Percentiles rank a stretch among this genome's conserved stretches.
Conservation (phyloP, 2,329 filamentous ascomycete genomes). For the Hypoxylon sp. region DNA sequence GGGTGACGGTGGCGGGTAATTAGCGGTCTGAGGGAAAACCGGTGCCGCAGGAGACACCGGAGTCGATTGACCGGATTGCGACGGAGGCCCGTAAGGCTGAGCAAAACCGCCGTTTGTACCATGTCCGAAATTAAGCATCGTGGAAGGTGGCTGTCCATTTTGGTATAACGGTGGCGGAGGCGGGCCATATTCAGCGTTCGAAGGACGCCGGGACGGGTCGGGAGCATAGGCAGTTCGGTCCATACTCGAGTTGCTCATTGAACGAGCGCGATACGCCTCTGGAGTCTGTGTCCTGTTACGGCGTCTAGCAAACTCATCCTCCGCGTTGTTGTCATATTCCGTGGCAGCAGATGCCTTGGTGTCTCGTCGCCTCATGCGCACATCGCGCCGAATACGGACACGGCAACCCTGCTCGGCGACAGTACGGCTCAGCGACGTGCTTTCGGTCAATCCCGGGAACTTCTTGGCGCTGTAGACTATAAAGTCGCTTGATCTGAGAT, state of each 20-base stretch:
- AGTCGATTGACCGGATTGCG: constrained; percentile 40
- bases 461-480: constrained; percentile 97
- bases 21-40: constrained; percentile 37
- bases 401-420: constrained; percentile 97
- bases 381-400: constrained; percentile 92
- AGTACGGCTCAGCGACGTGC: constrained; percentile 85
- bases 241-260: constrained; percentile 46
- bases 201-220: constrained; percentile 42
- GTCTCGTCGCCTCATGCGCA: constrained; percentile 87
- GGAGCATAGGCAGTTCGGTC: constrained; percentile 41
- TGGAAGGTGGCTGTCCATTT: constrained; percentile 35
- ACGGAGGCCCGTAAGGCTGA: constrained; percentile 41
- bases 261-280: constrained; percentile 44
- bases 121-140: constrained; percentile 42
- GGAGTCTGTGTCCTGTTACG: constrained; percentile 45
- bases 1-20: constrained; percentile 35
- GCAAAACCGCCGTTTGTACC: constrained; percentile 39
- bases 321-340: constrained; percentile 60
- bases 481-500: constrained; percentile 88
- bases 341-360: constrained; percentile 63
- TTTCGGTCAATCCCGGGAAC: constrained; percentile 92
- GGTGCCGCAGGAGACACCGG: constrained; percentile 44
- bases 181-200: constrained; percentile 43
- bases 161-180: constrained; percentile 44
- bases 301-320: constrained; percentile 59